Base-by-base conservation (phyloP, 225 moss, liverwort and hornwort genomes). In the Anthoceros angustus region DNA sequence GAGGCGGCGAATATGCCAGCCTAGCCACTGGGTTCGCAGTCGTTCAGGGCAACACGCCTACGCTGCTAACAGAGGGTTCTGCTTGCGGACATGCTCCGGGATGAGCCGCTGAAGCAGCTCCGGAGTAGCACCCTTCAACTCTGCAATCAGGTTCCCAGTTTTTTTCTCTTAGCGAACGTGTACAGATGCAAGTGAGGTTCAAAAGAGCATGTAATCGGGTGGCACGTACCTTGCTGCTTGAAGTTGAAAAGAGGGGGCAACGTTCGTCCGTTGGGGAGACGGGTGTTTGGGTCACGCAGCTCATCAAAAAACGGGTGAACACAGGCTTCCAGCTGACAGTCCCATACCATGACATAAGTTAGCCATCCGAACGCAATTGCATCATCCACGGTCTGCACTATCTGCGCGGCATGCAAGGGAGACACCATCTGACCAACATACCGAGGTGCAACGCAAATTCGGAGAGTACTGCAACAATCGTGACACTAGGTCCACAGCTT, bases 41-140 rank as follows among this genome's bases (percentile, higher is more conserved):
- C 32, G 32, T 32, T 32, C 32, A 32, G 32, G 32, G 1, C 55
- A 20, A 55, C 3, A 55, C 5, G 23, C 14, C 77, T 81, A 81
- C 66, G 78, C 63, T 40, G 78, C 78, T 73, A 81, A 55, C 75
- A 81, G 77, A 12, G 81, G 78, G 41, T 81, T 81, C 63, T 81
- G 81, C 75, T 81, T 81, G 70, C 81, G 75, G 43, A 77, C 81
- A 64, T 81, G 81, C 67, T 81, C 81, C 12, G 81, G 81, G 45
- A 81, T 78, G 68, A 81, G 62, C 62, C 81, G 81, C 70, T 81
- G 81, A 12, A 81, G 65, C 64, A 81, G 75, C 64, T 81, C 81
- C 25, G 78, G 78, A 9, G 81, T 78, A 64, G 81, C 81, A 73
- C 81, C 81, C 73, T 81, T 81, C 75, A 81, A 75, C 67, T 81